Evolutionary conservation across 371 early-diverging fungal species (phyloP).

Genomic region (Syncephalastrum sp.): DNA sequence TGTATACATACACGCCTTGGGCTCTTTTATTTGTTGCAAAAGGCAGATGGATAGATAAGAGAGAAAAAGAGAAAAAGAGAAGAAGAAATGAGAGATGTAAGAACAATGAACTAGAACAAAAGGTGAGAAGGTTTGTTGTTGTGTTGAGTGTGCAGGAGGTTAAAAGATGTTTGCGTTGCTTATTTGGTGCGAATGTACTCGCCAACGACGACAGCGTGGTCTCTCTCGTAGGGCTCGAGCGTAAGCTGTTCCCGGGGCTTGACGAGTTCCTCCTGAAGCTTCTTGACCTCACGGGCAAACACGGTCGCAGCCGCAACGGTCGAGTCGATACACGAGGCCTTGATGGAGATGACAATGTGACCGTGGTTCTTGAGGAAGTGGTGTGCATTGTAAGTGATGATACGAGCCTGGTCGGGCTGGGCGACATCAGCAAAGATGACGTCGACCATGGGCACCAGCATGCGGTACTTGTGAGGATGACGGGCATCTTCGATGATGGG

Average conservation of each 20-base stretch:
- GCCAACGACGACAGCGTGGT: conserved; percentile 99
- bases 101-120: background rate
- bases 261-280: conserved; percentile 97
- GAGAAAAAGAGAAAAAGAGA: conserved; percentile 1
- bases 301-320: conserved; percentile 96
- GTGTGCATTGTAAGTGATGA: conserved; percentile 98
- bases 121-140: background rate
- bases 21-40: conserved; percentile 14
- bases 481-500: conserved; percentile 99
- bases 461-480: conserved; percentile 99
- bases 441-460: conserved; percentile 99
- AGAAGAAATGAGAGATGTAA: background rate
- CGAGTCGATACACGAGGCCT: conserved; percentile 99
- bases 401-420: conserved; percentile 99
- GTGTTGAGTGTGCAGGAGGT: background rate
- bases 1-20: background rate
- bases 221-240: conserved; percentile 99
- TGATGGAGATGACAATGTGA: conserved; percentile 99
- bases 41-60: conserved; percentile 2
- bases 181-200: conserved; percentile 74
- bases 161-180: conserved; percentile 8
- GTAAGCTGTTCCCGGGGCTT: conserved; percentile 99
- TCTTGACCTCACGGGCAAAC: conserved; percentile 99
- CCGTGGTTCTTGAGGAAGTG: conserved; percentile 98
- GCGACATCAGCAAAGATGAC: conserved; percentile 99